These are phyloP conservation scores for Didymella pinodella DNA, from an alignment of 2,329 filamentous ascomycete species.

Conservation along the genomic window DNA sequence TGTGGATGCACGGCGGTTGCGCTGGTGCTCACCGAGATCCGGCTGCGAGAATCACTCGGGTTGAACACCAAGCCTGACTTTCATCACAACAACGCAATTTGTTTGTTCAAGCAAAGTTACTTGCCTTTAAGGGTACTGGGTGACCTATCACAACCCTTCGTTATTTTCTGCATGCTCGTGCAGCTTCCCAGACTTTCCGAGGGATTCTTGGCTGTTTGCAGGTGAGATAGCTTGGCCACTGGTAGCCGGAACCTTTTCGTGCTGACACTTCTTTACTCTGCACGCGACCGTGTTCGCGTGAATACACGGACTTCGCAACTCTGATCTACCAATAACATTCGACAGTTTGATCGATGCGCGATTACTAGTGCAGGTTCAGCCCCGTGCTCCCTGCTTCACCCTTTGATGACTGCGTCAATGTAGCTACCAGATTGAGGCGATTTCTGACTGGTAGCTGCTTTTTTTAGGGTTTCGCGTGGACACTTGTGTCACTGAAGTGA, in stretches of 20 bases:
- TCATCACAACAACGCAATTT: not conserved
- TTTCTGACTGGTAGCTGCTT: conserved; percentile 12
- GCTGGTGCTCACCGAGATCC: conserved; percentile 23
- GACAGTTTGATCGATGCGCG: not conserved
- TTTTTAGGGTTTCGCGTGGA: conserved; percentile 24
- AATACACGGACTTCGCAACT: conserved; percentile 8
- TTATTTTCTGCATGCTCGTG: not conserved
- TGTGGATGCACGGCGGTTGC: conserved; percentile 19
- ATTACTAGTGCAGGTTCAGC: conserved; percentile 12
- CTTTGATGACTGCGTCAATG: conserved; percentile 32
- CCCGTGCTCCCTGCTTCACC: conserved; percentile 29
- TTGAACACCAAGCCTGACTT: not conserved
- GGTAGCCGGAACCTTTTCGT: conserved; percentile 18
- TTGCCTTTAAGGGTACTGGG: not conserved
- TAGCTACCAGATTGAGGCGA: conserved; percentile 2
- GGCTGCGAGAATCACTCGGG: conserved; percentile 32
- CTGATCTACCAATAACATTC: conserved; percentile 4
- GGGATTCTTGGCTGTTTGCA: conserved; percentile 1
- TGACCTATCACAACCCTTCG: not conserved
- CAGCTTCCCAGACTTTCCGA: not conserved
- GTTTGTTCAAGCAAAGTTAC: not conserved
- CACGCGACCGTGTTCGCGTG: conserved; percentile 12
- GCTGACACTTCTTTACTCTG: conserved; percentile 9
- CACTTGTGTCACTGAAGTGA: conserved; percentile 24
- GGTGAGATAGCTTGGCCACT: conserved; percentile 2